Conservation (phyloP, 176 grass and related monocot species). For the Bothriochloa decipiens region DNA sequence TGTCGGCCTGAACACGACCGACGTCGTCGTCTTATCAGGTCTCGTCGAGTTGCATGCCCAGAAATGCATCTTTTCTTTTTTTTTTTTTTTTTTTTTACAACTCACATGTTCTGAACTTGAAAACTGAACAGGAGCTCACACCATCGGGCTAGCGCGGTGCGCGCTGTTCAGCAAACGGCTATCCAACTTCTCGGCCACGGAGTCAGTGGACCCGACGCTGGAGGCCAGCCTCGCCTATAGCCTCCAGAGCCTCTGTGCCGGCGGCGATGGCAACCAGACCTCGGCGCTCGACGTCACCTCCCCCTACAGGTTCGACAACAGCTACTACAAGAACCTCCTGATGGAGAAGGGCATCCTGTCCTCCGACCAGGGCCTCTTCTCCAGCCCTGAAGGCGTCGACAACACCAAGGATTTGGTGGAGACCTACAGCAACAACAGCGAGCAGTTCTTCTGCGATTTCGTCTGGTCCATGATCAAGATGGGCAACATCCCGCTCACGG, state of each 20-base stretch:
- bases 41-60: not conserved
- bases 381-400: constrained; percentile 55
- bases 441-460: constrained; percentile 65
- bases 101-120: not conserved
- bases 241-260: constrained; percentile 59
- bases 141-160: constrained; percentile 73
- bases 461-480: constrained; percentile 77
- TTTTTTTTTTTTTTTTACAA: too few relatives aligned
- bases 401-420: constrained; percentile 64
- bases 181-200: constrained; percentile 32
- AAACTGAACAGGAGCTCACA: constrained; percentile 64
- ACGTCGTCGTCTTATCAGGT: constrained; percentile 80
- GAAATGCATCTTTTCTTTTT: not conserved
- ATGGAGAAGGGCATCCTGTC: constrained; percentile 65
- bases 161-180: constrained; percentile 55
- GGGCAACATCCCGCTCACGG: constrained; percentile 74
- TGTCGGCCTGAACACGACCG: constrained; percentile 76
- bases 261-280: constrained; percentile 71
- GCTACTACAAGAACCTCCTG: constrained; percentile 74
- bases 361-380: constrained; percentile 92
- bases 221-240: constrained; percentile 55
- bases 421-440: constrained; percentile 46
- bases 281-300: constrained; percentile 62
- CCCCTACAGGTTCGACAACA: constrained; percentile 68
- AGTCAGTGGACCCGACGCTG: constrained; percentile 56